Evolutionary conservation across 2,329 filamentous ascomycete genomes (phyloP).

Genomic region (Alternaria solani): DNA sequence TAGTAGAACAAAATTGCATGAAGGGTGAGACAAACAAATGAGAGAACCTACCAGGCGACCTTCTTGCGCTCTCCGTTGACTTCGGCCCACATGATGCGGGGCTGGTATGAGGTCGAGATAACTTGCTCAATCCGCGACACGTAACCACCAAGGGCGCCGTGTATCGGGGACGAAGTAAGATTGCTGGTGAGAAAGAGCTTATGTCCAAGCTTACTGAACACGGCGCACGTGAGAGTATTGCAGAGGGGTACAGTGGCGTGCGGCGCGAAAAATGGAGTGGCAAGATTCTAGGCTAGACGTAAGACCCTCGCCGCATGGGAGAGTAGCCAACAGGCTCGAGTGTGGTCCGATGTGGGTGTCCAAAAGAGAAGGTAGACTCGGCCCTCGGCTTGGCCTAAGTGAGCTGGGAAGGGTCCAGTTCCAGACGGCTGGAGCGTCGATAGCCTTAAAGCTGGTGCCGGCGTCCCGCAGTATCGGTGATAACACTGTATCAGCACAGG

Average conservation of each 20-base stretch:
- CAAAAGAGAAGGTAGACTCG: conserved; percentile 21
- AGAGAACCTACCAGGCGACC: conserved; percentile 72
- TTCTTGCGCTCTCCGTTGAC: conserved; percentile 77
- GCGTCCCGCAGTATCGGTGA: conserved; percentile 25
- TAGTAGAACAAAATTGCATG: background rate
- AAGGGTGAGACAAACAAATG: background rate
- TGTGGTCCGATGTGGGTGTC: conserved; percentile 21
- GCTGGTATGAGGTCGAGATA: conserved; percentile 37
- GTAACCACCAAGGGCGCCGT: conserved; percentile 26
- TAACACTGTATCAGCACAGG: conserved; percentile 23
- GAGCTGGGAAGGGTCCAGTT: conserved; percentile 32
- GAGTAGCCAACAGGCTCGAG: conserved; percentile 35
- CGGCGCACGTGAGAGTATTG: conserved; percentile 39
- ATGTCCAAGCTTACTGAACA: conserved; percentile 27
- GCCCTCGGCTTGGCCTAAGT: conserved; percentile 27
- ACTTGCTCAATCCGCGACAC: conserved; percentile 41
- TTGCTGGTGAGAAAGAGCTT: conserved; percentile 25
- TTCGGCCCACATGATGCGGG: conserved; percentile 62
- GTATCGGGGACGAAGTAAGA: conserved; percentile 28
- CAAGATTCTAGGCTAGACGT: conserved; percentile 24
- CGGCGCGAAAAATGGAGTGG: conserved; percentile 24
- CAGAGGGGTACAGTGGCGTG: conserved; percentile 37
- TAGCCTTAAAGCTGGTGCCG: conserved; percentile 29
- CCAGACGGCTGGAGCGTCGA: conserved; percentile 30
- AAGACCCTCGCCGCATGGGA: conserved; percentile 29